phyloP scores from a whole-genome alignment of 2,329 filamentous ascomycete genomes.

The Anthostomella pinea region DNA sequence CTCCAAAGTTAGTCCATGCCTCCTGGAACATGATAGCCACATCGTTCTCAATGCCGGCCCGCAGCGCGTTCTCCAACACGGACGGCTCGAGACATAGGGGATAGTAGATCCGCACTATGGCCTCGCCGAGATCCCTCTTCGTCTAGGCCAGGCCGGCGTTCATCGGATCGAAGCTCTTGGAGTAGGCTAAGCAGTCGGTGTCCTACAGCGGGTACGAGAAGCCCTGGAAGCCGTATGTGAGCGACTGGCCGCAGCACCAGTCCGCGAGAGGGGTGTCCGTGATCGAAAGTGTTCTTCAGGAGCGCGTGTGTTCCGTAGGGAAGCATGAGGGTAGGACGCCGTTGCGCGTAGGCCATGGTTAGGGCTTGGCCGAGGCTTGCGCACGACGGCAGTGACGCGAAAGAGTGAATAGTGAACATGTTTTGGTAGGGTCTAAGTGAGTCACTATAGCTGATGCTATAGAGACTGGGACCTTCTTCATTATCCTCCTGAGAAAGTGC shows the following conservation, averaged over 20 bases:
- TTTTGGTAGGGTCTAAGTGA: no score
- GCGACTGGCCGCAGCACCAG: constrained; percentile 5
- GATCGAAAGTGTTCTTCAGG: constrained; percentile 4
- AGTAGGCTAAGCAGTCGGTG: constrained; percentile 1
- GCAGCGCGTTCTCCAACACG: constrained; percentile 8
- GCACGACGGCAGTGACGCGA: no score
- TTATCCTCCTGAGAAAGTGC: no score
- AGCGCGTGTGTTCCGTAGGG: constrained; percentile 3
- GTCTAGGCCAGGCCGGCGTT: constrained; percentile 6
- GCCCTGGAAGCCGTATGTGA: constrained; percentile 9
- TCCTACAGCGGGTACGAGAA: constrained; percentile 8
- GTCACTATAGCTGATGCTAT: no score
- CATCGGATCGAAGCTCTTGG: constrained; percentile 11
- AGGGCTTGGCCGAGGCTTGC: no score
- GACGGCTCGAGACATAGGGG: constrained; percentile 5
- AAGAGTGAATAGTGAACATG: no score
- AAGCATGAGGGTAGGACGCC: no score
- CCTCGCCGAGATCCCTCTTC: constrained; percentile 9
- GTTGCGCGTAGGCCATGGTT: no score
- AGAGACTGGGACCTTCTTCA: no score
- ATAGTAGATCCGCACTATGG: constrained; percentile 9
- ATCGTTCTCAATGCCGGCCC: constrained; percentile 7
- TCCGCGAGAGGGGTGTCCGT: constrained; percentile 2
- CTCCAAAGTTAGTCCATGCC: constrained; percentile 9
- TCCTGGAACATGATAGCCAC: constrained; percentile 11